Evolutionary conservation across 345 rosid species (phyloP).

Genomic region (Ceriops decandra): DNA sequence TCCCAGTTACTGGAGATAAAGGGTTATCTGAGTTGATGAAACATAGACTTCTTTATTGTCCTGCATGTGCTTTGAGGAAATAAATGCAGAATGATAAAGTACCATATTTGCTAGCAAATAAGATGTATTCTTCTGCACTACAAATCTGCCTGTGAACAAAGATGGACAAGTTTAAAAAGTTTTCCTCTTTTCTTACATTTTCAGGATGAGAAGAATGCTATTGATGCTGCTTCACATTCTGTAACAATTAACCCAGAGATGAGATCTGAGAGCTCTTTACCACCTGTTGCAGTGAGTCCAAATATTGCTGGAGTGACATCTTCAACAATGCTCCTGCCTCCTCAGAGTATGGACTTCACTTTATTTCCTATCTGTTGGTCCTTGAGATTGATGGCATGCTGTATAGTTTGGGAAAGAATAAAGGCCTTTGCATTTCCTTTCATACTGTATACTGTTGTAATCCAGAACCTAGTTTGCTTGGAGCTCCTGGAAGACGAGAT

Average conservation of each 20-base stretch:
- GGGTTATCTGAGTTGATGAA: neutral
- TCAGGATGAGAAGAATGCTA: constrained; percentile 49
- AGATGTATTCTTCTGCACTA: neutral
- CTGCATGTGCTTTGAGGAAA: neutral
- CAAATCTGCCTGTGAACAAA: neutral
- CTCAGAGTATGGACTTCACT: constrained; percentile 57
- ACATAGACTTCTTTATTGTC: neutral
- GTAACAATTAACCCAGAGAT: constrained; percentile 42
- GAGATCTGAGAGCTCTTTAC: constrained; percentile 62
- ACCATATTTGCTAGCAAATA: neutral
- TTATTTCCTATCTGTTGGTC: constrained; percentile 11
- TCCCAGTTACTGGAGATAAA: neutral
- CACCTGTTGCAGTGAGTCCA: constrained; percentile 43
- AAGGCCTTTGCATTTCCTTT: neutral
- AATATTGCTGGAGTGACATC: constrained; percentile 39
- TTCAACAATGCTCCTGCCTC: constrained; percentile 39
- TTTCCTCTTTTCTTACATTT: constrained; percentile 11
- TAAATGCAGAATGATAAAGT: neutral
- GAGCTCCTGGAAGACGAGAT: constrained; percentile 71
- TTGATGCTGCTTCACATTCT: constrained; percentile 39
- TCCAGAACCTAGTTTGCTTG: constrained; percentile 86
- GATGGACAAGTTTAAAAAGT: constrained; percentile 4
- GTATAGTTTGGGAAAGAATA: neutral
- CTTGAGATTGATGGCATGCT: constrained; percentile 6
- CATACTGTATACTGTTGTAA: constrained; percentile 19